These are phyloP conservation scores for Fusarium sterilihyphosum DNA, from an alignment of 2,329 filamentous ascomycete species.

Conservation along the genomic window DNA sequence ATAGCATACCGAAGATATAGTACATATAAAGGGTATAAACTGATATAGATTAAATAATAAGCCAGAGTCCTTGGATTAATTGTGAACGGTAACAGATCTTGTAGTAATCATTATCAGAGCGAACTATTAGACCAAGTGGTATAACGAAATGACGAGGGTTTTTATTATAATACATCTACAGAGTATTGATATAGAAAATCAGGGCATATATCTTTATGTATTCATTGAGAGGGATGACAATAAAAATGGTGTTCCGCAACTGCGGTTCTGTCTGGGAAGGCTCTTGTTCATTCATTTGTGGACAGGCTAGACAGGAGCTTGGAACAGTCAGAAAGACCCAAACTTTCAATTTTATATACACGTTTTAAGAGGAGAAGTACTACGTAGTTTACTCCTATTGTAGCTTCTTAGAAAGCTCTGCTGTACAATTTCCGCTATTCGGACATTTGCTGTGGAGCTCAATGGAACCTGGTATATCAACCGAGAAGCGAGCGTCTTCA, in stretches of 20 bases:
- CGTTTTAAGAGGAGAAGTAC: not conserved
- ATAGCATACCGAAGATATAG: not conserved
- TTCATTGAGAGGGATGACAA: not conserved
- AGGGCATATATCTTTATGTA: not conserved
- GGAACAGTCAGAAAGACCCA: not conserved
- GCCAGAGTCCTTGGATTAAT: not conserved
- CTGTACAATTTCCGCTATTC: conserved; percentile 4
- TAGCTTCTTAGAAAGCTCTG: not conserved
- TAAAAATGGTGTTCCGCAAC: not conserved
- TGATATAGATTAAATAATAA: not conserved
- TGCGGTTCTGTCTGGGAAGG: not conserved
- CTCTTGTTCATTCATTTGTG: not conserved
- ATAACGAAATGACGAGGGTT: not conserved
- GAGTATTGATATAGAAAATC: not conserved
- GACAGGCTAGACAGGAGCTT: not conserved
- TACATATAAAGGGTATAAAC: not conserved
- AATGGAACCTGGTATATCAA: not conserved
- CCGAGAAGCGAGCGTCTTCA: not conserved
- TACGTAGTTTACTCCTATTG: not conserved
- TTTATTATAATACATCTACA: not conserved
- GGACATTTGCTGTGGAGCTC: conserved; percentile 7
- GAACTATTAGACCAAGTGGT: not conserved
- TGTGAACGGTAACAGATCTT: not conserved
- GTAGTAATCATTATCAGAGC: not conserved
- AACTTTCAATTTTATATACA: not conserved